Base-by-base conservation (phyloP, 2,329 filamentous ascomycete genomes). In the Xylaria digitata region DNA sequence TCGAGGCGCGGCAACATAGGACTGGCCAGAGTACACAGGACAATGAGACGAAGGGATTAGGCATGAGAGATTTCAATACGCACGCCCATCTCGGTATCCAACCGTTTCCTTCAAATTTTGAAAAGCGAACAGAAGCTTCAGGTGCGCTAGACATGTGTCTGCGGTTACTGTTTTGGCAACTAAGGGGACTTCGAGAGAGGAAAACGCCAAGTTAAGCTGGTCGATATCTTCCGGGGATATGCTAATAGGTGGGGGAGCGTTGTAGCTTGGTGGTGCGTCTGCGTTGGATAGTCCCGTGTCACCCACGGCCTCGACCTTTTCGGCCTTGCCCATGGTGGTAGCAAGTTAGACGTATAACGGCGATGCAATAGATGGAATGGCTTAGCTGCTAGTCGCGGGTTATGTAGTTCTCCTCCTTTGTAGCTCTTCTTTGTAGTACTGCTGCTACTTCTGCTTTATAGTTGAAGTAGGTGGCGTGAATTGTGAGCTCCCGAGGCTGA, bases 61-160 rank as follows among this genome's bases (percentile, higher is more conserved):
- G 26, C 26, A 26, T 26, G 5, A 26, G 26, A 26, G 26, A 5
- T 26, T 26, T 26, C 26, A 26, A 26, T 26, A 26, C 26, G 26
- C 26, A 26, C 26, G 80, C 0, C 89, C 89, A 72, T 93, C 88
- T 0, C 80, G 86, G 61, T 87, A 89, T 6, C 89, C 89, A 19
- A 94, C 78, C 19, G 87, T 84, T 65, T 92, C 88, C 68, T 89
- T 90, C 61, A 95, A 79, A 40, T 83, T 83, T 70, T 92, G 86
- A 63, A 95, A 84, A 9, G 89, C 86, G 59, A 88, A 86, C 1
- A 95, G 82, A 0, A 95, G 82, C 76, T 92, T 93, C 32, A 95
- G 83, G 76, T 96, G 92, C 0, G 87, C 90, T 23, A 92, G 85
- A 70, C 90, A 92, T 48, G 88, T 84, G 66, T 89, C 84, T 5